Conservation (phyloP, 129 eudicot species). For the Saussurea involucrata region DNA sequence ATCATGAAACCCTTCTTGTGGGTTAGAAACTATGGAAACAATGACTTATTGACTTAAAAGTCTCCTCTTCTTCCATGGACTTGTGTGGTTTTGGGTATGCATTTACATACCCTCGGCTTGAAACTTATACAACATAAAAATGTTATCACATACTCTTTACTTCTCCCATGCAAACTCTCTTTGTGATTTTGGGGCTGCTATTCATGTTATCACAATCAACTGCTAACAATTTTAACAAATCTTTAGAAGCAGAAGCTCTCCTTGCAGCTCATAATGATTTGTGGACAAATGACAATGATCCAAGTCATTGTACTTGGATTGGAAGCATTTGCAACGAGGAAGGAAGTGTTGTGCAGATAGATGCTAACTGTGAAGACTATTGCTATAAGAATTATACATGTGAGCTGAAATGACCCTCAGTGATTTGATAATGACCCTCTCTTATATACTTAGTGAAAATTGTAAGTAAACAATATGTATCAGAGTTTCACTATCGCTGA, state of each 20-base stretch:
- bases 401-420: too few relatives aligned
- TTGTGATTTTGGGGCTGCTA: neutral
- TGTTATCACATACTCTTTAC: neutral
- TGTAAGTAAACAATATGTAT: too few relatives aligned
- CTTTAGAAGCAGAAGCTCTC: neutral
- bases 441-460: too few relatives aligned
- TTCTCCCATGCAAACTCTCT: too few relatives aligned
- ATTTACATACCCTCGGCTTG: too few relatives aligned
- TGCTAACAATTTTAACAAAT: neutral
- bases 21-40: neutral
- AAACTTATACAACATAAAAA: neutral
- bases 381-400: neutral
- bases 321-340: slow-evolving; percentile 9
- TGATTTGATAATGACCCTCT: too few relatives aligned
- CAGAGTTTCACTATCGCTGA: too few relatives aligned
- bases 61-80: neutral
- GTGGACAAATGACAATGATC: neutral
- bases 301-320: slow-evolving; percentile 1
- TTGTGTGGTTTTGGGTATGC: too few relatives aligned
- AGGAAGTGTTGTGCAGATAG: slow-evolving; percentile 9
- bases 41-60: neutral
- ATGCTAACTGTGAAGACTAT: neutral
- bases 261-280: too few relatives aligned
- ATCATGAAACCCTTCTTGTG: neutral
- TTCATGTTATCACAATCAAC: neutral